phyloP scores from a whole-genome alignment of 306 rosid species.

The Astragalus glycyphyllos region DNA sequence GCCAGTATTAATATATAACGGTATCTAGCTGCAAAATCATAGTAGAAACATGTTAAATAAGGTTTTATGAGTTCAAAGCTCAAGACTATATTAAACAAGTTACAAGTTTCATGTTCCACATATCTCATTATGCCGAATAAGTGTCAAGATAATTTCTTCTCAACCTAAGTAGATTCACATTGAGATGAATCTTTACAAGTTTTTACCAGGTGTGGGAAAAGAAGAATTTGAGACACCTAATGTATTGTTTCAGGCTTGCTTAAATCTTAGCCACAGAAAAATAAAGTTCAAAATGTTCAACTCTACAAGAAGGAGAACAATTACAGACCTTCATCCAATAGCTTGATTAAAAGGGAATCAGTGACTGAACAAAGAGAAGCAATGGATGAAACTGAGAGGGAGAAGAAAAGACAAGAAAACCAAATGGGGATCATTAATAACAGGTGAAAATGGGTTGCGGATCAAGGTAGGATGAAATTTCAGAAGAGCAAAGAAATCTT shows the following conservation, averaged over 20 bases:
- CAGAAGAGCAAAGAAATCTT: constrained; percentile 2
- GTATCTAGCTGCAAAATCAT: constrained; percentile 26
- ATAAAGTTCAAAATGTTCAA: constrained; percentile 6
- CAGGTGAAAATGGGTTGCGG: neutral
- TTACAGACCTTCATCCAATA: neutral
- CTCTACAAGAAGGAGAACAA: constrained; percentile 15
- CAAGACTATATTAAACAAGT: constrained; percentile 2
- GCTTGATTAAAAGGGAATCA: constrained; percentile 30
- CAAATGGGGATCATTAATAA: neutral
- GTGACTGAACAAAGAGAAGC: constrained; percentile 13
- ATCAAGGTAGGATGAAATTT: constrained; percentile 9
- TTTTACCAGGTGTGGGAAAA: neutral
- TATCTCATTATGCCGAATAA: constrained; percentile 5
- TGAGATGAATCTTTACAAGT: constrained; percentile 20
- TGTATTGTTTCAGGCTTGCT: constrained; percentile 20
- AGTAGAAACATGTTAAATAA: constrained; percentile 19
- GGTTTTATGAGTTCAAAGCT: constrained; percentile 33
- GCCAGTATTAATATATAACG: constrained; percentile 5
- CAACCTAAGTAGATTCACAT: constrained; percentile 10
- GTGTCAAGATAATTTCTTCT: constrained; percentile 29
- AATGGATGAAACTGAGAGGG: neutral
- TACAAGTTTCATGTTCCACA: constrained; percentile 1
- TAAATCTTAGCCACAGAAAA: constrained; percentile 4
- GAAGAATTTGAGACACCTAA: neutral
- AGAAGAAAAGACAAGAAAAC: neutral